Base-by-base conservation (phyloP, 78 protist species). In the Dictyostelium brefeldianum region DNA sequence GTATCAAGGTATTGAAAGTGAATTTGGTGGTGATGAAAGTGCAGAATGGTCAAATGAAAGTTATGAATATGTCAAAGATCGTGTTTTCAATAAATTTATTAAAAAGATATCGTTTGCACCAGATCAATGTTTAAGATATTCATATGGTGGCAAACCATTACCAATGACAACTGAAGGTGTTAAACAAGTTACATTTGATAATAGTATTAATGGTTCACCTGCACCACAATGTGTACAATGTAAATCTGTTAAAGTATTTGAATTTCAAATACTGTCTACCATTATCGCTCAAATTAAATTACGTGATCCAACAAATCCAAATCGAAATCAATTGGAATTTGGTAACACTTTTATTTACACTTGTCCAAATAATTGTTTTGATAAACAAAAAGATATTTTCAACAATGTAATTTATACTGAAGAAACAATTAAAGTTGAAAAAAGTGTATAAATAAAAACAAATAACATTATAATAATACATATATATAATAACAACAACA, bases 21-120 rank as follows among this genome's bases (percentile, higher is more conserved):
- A 77, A 15, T 47, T 54, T 51, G 50, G 50, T 12, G 50, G 50
- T 12, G 77, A 53, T 22, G 92, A 85, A 2, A 22, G 25, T 7
- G 57, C 51, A 14, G 92, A 73, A 18, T 85, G 92, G 92, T 85
- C 92, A 31, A 69, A 69, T 29, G 92, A 85, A 62, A 53, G 83
- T 25, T 85, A 85, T 75, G 92, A 85, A 75, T 85, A 85, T 85
- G 92, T 85, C 5, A 73, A 85, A 20, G 92, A 85, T 53, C 62
- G 92, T 56, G 77, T 62, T 20, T 85, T 85, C 25, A 85, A 50
- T 62, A 85, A 85, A 48, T 85, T 85, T 62, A 29, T 85, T 7
- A 85, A 85, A 51, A 73, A 75, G 69, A 53, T 85, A 3, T 11
- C 48, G 12, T 53, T n/a, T 7, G 50, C 80, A 54, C 92, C 92